A percentile compares a stretch with the other conserved stretches of the same genome.
These are phyloP conservation scores for Cystobasidium sp. DNA, from an alignment of 1,284 basidiomycete species.

Conservation along the genomic window DNA sequence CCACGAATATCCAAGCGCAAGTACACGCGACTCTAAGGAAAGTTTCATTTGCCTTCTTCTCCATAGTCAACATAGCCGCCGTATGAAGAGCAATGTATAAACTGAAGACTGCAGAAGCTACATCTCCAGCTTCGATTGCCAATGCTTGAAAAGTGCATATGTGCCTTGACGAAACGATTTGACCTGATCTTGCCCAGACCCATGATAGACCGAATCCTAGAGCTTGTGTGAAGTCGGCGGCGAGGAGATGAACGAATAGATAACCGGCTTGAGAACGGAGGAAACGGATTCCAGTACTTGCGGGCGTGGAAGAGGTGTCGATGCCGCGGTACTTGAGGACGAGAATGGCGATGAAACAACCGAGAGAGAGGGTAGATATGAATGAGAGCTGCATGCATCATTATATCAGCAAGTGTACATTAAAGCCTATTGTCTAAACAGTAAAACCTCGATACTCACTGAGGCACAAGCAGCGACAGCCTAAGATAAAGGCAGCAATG, in stretches of 20 bases:
- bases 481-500: too few species aligned
- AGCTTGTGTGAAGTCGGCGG: constrained; percentile 43
- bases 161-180: neutral
- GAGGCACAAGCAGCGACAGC: constrained; percentile 10
- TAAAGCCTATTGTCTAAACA: neutral
- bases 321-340: constrained; percentile 9
- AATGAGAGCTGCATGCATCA: constrained; percentile 30
- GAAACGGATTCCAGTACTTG: constrained; percentile 29
- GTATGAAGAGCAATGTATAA: constrained; percentile 44
- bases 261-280: constrained; percentile 41
- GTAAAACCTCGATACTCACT: neutral
- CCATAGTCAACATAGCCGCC: constrained; percentile 10
- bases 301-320: constrained; percentile 1
- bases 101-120: constrained; percentile 35
- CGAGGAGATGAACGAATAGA: constrained; percentile 40
- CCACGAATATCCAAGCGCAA: constrained; percentile 31
- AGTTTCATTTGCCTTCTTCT: constrained; percentile 12
- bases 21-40: constrained; percentile 11
- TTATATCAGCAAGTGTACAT: neutral
- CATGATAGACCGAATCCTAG: constrained; percentile 42
- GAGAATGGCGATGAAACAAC: constrained; percentile 31
- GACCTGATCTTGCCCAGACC: constrained; percentile 5
- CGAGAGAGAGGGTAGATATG: constrained; percentile 24
- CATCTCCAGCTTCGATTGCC: constrained; percentile 43
- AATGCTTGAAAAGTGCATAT: constrained; percentile 39